Evolutionary conservation across 176 grass and related monocot genomes (phyloP).

Genomic region (Melocanna baccifera): DNA sequence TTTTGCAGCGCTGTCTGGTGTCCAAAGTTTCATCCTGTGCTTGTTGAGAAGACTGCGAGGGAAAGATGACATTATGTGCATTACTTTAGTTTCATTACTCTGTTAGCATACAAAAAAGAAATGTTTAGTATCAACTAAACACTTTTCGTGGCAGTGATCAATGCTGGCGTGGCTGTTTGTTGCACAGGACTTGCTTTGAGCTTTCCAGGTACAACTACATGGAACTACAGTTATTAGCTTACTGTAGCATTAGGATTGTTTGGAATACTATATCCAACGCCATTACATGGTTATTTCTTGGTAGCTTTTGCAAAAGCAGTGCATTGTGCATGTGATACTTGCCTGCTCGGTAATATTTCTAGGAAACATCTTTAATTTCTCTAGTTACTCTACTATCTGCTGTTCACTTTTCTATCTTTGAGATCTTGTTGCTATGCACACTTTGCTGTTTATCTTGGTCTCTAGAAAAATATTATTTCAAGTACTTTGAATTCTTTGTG

Average conservation of each 20-base stretch:
- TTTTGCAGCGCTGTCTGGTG: slow-evolving; percentile 82
- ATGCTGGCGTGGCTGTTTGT: slow-evolving; percentile 84
- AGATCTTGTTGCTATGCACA: neutral
- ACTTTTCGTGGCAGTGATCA: slow-evolving; percentile 50
- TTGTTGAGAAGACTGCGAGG: slow-evolving; percentile 73
- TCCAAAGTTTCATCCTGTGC: slow-evolving; percentile 88
- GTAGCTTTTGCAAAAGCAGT: neutral
- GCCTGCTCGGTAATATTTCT: neutral
- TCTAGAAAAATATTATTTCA: neutral
- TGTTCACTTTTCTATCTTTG: neutral
- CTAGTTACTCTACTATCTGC: neutral
- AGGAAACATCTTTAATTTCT: neutral
- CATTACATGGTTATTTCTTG: neutral
- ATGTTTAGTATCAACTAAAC: slow-evolving; percentile 17
- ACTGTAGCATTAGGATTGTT: neutral
- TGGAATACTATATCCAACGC: neutral
- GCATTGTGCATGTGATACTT: neutral
- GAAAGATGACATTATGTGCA: slow-evolving; percentile 73
- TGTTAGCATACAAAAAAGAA: slow-evolving; percentile 8
- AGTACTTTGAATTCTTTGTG: neutral
- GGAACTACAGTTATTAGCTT: neutral
- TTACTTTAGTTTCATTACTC: slow-evolving; percentile 4
- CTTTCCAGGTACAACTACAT: slow-evolving; percentile 71
- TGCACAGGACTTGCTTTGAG: slow-evolving; percentile 91
- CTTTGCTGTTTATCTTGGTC: neutral